phyloP scores from a whole-genome alignment of 2,329 filamentous ascomycete species.

The Fusarium buharicum region DNA sequence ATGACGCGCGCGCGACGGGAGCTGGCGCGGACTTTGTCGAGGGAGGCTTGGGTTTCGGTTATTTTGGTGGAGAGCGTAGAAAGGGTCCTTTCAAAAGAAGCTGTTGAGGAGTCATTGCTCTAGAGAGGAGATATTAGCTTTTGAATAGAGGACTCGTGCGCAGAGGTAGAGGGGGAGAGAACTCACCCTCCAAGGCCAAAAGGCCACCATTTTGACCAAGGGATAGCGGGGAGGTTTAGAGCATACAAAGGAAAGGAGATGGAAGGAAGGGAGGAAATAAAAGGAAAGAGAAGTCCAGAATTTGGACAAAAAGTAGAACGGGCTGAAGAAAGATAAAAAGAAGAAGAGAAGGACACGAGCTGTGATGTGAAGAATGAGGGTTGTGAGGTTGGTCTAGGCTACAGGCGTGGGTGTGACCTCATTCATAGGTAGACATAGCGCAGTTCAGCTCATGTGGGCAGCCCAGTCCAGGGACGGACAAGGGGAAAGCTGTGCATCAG shows the following conservation, averaged over 20 bases:
- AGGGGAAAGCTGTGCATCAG: slow-evolving; percentile 8
- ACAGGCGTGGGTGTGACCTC: slow-evolving; percentile 21
- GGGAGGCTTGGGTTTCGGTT: slow-evolving; percentile 73
- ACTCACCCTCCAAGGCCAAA: slow-evolving; percentile 86
- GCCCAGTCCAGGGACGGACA: slow-evolving; percentile 4
- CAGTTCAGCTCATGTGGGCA: slow-evolving; percentile 16
- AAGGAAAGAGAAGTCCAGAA: slow-evolving; percentile 17
- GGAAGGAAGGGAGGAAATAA: slow-evolving; percentile 4
- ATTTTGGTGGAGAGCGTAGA: slow-evolving; percentile 86
- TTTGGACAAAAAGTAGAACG: not conserved
- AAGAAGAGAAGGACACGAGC: slow-evolving; percentile 10
- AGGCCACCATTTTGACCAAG: slow-evolving; percentile 72
- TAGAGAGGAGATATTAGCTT: slow-evolving; percentile 52
- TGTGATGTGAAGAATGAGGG: slow-evolving; percentile 16
- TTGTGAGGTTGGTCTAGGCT: slow-evolving; percentile 5
- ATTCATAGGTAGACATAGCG: not conserved
- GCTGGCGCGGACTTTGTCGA: slow-evolving; percentile 77
- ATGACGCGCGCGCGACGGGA: slow-evolving; percentile 84
- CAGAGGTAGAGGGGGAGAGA: slow-evolving; percentile 1
- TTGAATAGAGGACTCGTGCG: not conserved
- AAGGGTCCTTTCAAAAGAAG: slow-evolving; percentile 91
- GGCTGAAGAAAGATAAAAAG: slow-evolving; percentile 5
- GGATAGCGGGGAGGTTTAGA: slow-evolving; percentile 4
- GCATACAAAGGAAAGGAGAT: slow-evolving; percentile 21
- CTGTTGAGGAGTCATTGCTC: slow-evolving; percentile 83